These are phyloP conservation scores for Termitomyces sp. DNA, from an alignment of 768 basidiomycete genomes.

Conservation along the genomic window DNA sequence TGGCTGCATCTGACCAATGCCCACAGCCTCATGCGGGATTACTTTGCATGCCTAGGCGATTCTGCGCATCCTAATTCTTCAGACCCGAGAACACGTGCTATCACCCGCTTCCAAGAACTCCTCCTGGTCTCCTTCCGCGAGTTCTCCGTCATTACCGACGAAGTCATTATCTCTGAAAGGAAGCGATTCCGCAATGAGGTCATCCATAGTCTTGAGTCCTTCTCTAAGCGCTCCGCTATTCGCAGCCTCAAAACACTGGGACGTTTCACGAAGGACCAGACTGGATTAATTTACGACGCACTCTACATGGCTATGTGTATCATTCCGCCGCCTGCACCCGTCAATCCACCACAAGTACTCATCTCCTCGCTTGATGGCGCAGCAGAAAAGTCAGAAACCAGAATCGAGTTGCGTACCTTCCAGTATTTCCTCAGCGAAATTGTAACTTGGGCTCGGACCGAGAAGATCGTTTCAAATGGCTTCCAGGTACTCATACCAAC, in stretches of 20 bases:
- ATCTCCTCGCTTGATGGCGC: constrained; percentile 51
- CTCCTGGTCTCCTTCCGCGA: constrained; percentile 97
- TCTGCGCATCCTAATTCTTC: constrained; percentile 88
- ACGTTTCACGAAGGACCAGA: constrained; percentile 82
- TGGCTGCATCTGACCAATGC: not conserved
- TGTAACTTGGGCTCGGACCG: constrained; percentile 93
- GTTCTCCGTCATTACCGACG: constrained; percentile 94
- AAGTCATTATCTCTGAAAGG: constrained; percentile 84
- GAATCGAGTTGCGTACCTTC: constrained; percentile 84
- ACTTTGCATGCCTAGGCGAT: constrained; percentile 89
- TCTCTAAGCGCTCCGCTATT: constrained; percentile 87
- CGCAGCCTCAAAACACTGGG: constrained; percentile 79
- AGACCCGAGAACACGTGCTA: constrained; percentile 87
- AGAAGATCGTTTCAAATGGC: constrained; percentile 87
- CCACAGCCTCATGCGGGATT: constrained; percentile 79
- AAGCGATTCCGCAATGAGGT: constrained; percentile 84
- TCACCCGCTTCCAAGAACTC: constrained; percentile 96
- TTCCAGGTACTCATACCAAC: constrained; percentile 59
- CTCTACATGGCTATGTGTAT: constrained; percentile 81
- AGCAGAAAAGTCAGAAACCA: constrained; percentile 83
- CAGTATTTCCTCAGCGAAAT: constrained; percentile 86
- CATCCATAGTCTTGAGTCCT: constrained; percentile 87
- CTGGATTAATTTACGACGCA: constrained; percentile 87
- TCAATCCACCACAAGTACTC: constrained; percentile 43
- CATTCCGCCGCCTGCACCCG: constrained; percentile 58